These are phyloP conservation scores for Kuraishia capsulata DNA, from an alignment of 805 yeast species.

Conservation along the genomic window DNA sequence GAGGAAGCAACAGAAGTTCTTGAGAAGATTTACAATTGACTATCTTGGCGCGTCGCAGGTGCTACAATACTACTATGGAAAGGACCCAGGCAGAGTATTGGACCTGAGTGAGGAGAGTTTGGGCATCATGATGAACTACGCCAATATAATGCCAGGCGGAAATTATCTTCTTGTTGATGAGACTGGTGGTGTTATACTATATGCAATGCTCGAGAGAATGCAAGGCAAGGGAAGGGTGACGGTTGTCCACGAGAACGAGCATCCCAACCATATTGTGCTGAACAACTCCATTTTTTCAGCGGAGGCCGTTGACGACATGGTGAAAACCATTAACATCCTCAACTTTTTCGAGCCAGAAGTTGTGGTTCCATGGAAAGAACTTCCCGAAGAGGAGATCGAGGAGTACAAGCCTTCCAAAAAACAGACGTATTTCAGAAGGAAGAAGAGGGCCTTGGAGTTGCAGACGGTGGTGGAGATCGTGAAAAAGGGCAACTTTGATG, in stretches of 20 bases:
- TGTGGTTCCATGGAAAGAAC: slow-evolving; percentile 32
- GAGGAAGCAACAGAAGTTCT: slow-evolving; percentile 86
- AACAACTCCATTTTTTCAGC: slow-evolving; percentile 57
- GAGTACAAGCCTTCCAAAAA: slow-evolving; percentile 51
- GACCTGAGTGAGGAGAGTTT: slow-evolving; percentile 82
- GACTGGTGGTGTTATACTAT: slow-evolving; percentile 84
- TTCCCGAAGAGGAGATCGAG: slow-evolving; percentile 41
- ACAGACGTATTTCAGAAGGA: slow-evolving; percentile 59
- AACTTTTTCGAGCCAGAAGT: slow-evolving; percentile 77
- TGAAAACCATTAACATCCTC: slow-evolving; percentile 64
- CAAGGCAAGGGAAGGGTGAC: slow-evolving; percentile 64
- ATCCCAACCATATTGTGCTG: slow-evolving; percentile 69
- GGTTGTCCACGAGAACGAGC: slow-evolving; percentile 87
- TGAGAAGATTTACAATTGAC: slow-evolving; percentile 77
- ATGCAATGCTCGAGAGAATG: slow-evolving; percentile 87
- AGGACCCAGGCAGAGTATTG: slow-evolving; percentile 61
- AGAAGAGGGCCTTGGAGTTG: slow-evolving; percentile 44
- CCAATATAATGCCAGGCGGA: slow-evolving; percentile 85
- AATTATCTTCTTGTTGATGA: slow-evolving; percentile 84
- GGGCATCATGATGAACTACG: slow-evolving; percentile 69
- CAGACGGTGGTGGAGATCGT: slow-evolving; percentile 42
- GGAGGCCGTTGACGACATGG: slow-evolving; percentile 39
- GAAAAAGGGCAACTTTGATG: slow-evolving; percentile 56
- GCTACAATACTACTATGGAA: slow-evolving; percentile 66
- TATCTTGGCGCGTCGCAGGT: slow-evolving; percentile 63